Conservation (phyloP, 2,329 filamentous ascomycete genomes). For the Aspergillus glaucus region DNA sequence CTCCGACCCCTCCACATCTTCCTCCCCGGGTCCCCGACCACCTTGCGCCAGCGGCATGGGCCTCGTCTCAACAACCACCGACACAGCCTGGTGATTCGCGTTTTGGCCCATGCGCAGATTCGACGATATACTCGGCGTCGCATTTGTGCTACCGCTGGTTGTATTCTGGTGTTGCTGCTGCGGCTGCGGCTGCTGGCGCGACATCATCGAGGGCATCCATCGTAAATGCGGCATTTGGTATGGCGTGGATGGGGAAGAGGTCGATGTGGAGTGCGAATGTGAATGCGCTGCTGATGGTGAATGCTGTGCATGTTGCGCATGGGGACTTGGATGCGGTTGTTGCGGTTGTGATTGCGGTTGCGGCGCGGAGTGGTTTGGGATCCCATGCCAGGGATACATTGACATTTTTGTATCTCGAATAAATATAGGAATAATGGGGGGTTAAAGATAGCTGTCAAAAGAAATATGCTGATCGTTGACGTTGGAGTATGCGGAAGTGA, state of each 20-base stretch:
- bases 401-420: background rate
- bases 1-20: background rate
- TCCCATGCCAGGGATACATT: conserved; percentile 16
- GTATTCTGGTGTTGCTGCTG: background rate
- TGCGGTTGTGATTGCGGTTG: background rate
- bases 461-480: background rate
- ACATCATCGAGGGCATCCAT: conserved; percentile 21
- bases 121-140: conserved; percentile 12
- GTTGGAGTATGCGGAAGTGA: background rate
- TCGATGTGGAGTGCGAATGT: no score
- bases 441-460: background rate
- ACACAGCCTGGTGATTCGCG: conserved; percentile 5
- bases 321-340: background rate
- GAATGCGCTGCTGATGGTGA: no score
- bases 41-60: conserved; percentile 5
- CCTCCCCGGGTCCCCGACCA: background rate
- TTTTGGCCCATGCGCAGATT: conserved; percentile 10
- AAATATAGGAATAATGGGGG: background rate
- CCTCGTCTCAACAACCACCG: conserved; percentile 14
- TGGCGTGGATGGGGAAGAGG: conserved; percentile 1
- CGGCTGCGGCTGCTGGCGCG: conserved; percentile 8
- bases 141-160: conserved; percentile 4
- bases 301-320: no score
- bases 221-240: conserved; percentile 19
- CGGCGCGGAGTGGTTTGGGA: conserved; percentile 2